phyloP scores from a whole-genome alignment of 371 early-diverging fungal species.

The Nematocida parisii region DNA sequence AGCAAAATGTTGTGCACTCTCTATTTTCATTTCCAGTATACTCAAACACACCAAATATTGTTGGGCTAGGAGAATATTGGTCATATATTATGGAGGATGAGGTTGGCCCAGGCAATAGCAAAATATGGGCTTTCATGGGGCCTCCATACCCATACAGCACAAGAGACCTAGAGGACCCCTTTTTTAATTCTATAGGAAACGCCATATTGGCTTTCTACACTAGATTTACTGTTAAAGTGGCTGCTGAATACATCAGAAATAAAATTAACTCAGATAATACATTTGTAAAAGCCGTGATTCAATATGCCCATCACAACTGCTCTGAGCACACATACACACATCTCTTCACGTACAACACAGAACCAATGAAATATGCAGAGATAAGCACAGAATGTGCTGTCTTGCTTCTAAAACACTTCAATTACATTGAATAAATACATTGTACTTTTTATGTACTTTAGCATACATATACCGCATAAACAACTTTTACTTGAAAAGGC shows the following conservation, averaged over 20 bases:
- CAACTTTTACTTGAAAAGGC: too few relatives aligned
- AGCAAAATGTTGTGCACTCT: not conserved
- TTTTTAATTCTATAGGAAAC: not conserved
- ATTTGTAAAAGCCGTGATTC: not conserved
- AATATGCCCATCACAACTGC: not conserved
- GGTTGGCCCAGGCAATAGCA: not conserved
- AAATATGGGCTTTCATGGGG: not conserved
- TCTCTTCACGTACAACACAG: not conserved
- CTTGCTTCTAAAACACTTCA: not conserved
- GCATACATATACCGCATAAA: too few relatives aligned
- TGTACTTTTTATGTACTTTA: too few relatives aligned
- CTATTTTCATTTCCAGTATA: not conserved
- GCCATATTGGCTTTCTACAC: constrained; percentile 9
- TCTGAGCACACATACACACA: not conserved
- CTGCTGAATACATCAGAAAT: not conserved
- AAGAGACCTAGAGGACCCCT: not conserved
- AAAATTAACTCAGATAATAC: not conserved
- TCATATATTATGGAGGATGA: not conserved
- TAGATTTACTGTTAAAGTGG: constrained; percentile 7
- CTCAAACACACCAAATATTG: not conserved
- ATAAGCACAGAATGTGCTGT: not conserved
- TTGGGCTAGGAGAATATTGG: not conserved
- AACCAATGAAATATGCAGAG: not conserved
- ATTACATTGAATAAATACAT: not conserved
- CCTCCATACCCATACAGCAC: not conserved